These are phyloP conservation scores for Alternaria arbusti DNA, from an alignment of 2,329 filamentous ascomycete genomes.

Conservation along the genomic window DNA sequence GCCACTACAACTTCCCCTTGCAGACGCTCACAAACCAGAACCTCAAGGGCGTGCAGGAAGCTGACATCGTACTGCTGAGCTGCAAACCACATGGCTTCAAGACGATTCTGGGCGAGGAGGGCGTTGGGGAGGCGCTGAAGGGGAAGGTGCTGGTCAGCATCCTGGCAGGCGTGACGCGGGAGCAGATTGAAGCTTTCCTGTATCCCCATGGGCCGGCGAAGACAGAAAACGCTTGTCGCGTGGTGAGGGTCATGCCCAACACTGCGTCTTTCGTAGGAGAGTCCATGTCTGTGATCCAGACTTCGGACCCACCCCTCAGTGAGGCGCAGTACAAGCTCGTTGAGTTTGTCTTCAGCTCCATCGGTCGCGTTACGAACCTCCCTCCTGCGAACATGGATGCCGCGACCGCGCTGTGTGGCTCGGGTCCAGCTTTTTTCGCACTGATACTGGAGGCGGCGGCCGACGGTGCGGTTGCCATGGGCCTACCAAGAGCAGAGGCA, in stretches of 20 bases:
- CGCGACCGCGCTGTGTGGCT: slow-evolving; percentile 75
- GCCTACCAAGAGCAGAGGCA: slow-evolving; percentile 73
- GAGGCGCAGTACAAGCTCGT: slow-evolving; percentile 63
- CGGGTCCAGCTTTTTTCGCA: slow-evolving; percentile 77
- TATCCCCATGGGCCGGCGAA: slow-evolving; percentile 58
- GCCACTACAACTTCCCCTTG: slow-evolving; percentile 66
- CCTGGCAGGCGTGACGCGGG: slow-evolving; percentile 74
- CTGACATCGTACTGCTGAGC: slow-evolving; percentile 76
- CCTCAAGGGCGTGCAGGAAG: slow-evolving; percentile 67
- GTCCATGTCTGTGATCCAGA: slow-evolving; percentile 79
- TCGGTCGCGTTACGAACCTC: slow-evolving; percentile 73
- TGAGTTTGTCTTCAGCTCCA: slow-evolving; percentile 77
- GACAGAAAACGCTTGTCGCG: slow-evolving; percentile 60
- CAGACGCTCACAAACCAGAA: slow-evolving; percentile 76
- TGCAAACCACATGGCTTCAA: slow-evolving; percentile 82
- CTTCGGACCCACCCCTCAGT: slow-evolving; percentile 64
- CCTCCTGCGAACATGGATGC: slow-evolving; percentile 74
- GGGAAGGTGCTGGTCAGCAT: slow-evolving; percentile 86
- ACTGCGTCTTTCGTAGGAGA: slow-evolving; percentile 79
- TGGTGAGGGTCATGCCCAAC: slow-evolving; percentile 86
- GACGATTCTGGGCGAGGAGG: slow-evolving; percentile 69
- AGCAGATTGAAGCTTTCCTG: slow-evolving; percentile 70
- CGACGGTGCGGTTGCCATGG: slow-evolving; percentile 81
- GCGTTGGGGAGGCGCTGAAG: slow-evolving; percentile 73
- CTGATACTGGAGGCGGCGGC: slow-evolving; percentile 77